phyloP scores from a whole-genome alignment of 768 basidiomycete species.

The Mycena kentingensis region DNA sequence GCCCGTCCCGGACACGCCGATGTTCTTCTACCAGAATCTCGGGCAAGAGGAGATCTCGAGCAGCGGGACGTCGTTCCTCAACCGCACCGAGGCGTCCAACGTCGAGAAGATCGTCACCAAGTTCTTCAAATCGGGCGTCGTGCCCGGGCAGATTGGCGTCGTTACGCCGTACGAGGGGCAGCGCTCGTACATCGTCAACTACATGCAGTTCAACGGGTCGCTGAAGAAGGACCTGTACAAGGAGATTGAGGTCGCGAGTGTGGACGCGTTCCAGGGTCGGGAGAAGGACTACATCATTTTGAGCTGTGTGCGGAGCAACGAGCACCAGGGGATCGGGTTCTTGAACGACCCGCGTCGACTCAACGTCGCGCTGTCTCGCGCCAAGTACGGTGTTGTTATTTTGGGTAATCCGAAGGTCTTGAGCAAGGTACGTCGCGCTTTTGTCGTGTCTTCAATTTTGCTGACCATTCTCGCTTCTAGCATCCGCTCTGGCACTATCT shows the following conservation, averaged over 20 bases:
- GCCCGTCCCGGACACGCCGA: slow-evolving; percentile 95
- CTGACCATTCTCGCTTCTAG: slow-evolving; percentile 44
- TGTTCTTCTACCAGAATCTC: slow-evolving; percentile 99
- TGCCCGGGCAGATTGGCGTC: slow-evolving; percentile 94
- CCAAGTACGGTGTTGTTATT: slow-evolving; percentile 98
- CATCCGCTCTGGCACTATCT: slow-evolving; percentile 99
- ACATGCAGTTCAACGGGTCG: slow-evolving; percentile 99
- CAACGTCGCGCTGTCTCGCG: slow-evolving; percentile 95
- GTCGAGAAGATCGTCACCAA: slow-evolving; percentile 99
- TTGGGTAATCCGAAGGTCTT: slow-evolving; percentile 99
- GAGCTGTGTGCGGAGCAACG: slow-evolving; percentile 96
- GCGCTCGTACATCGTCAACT: slow-evolving; percentile 96
- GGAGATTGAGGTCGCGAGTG: slow-evolving; percentile 98
- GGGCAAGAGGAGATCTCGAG: slow-evolving; percentile 99
- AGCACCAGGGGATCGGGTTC: slow-evolving; percentile 99
- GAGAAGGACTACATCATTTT: slow-evolving; percentile 99
- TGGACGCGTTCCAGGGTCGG: slow-evolving; percentile 98
- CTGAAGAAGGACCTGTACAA: slow-evolving; percentile 99
- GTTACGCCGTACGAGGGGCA: slow-evolving; percentile 99
- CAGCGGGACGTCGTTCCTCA: slow-evolving; percentile 97
- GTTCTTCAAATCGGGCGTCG: slow-evolving; percentile 98
- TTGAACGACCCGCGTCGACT: slow-evolving; percentile 95
- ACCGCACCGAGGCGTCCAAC: slow-evolving; percentile 97
- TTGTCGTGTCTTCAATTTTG: background rate
- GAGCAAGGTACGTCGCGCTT: slow-evolving; percentile 74